These are phyloP conservation scores for Danielia reshetovae DNA, from an alignment of 805 yeast genomes.

Conservation along the genomic window DNA sequence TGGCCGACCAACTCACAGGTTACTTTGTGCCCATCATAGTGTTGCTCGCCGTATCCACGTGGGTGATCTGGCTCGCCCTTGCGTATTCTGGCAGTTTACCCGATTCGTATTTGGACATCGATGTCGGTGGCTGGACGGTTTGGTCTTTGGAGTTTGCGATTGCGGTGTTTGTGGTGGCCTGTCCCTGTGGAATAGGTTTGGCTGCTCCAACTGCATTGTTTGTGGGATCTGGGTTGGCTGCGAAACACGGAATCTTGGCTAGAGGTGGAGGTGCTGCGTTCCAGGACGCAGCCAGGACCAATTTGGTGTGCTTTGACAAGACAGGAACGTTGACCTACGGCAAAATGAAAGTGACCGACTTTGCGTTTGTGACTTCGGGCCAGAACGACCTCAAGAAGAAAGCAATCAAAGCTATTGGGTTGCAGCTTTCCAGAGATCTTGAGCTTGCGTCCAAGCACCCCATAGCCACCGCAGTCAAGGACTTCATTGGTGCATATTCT, in stretches of 20 bases:
- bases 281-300: conserved; percentile 65
- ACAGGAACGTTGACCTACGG: conserved; percentile 78
- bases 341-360: conserved; percentile 53
- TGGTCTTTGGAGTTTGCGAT: conserved; percentile 79
- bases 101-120: conserved; percentile 51
- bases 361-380: conserved; percentile 18
- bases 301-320: conserved; percentile 70
- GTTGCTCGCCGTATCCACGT: conserved; percentile 54
- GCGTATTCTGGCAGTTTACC: conserved; percentile 58
- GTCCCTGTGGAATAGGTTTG: conserved; percentile 82
- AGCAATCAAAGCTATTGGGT: conserved; percentile 20
- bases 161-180: conserved; percentile 77
- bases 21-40: conserved; percentile 71
- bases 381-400: conserved; percentile 12
- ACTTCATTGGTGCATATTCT: conserved; percentile 13
- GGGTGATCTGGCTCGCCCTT: conserved; percentile 64
- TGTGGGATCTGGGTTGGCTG: conserved; percentile 78
- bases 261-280: conserved; percentile 82
- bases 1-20: conserved; percentile 66
- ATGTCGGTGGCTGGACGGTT: conserved; percentile 69
- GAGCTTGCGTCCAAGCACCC: conserved; percentile 70
- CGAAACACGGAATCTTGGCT: conserved; percentile 69
- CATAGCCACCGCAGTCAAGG: conserved; percentile 53
- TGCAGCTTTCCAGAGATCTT: conserved; percentile 53
- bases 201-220: conserved; percentile 84